phyloP scores from a whole-genome alignment of 2,329 filamentous ascomycete genomes.

The Cercospora citrullina region DNA sequence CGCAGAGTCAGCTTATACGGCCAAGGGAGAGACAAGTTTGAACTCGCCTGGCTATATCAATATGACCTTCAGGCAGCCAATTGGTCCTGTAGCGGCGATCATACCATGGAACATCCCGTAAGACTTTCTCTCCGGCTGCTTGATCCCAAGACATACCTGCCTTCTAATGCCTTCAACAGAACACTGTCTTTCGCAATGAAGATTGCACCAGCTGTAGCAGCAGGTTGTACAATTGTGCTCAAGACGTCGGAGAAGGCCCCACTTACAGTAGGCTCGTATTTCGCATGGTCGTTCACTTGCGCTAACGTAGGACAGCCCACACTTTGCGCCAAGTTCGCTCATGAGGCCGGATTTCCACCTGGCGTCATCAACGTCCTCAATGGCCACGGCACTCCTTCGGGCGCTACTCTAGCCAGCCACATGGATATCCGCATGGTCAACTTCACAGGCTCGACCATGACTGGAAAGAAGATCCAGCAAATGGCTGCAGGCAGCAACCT shows the following conservation, averaged over 20 bases:
- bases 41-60: conserved; percentile 52
- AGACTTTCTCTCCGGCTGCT: neutral
- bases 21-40: conserved; percentile 48
- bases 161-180: neutral
- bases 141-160: no score
- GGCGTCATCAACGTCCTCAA: conserved; percentile 73
- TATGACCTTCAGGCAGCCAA: conserved; percentile 39
- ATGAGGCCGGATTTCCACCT: conserved; percentile 70
- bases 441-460: conserved; percentile 72
- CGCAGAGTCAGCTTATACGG: conserved; percentile 46
- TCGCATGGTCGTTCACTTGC: neutral
- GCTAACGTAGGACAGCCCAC: conserved; percentile 15
- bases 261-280: neutral
- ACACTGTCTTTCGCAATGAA: conserved; percentile 76
- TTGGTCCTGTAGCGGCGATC: conserved; percentile 53
- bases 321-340: conserved; percentile 27
- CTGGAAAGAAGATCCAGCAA: conserved; percentile 49
- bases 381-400: conserved; percentile 60
- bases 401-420: conserved; percentile 66
- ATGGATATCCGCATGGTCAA: conserved; percentile 70
- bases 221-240: conserved; percentile 55
- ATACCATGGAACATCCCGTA: conserved; percentile 80
- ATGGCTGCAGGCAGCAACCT: conserved; percentile 41
- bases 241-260: conserved; percentile 41
- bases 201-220: conserved; percentile 64